Evolutionary conservation across 345 rosid species (phyloP).

Genomic region (Camelina hispida): DNA sequence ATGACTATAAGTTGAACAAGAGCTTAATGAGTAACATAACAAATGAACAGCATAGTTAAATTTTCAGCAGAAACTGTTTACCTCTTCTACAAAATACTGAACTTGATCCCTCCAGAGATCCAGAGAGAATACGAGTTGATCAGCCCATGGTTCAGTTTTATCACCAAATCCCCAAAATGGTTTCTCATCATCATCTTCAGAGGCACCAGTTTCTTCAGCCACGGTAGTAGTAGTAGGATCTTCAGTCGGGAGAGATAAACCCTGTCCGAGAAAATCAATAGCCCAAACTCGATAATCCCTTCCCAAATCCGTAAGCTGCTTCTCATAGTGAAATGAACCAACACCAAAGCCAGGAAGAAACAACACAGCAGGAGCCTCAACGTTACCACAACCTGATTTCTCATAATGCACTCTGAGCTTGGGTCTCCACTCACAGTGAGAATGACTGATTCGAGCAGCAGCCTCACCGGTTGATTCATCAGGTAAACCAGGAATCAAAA

Average conservation of each 20-base stretch:
- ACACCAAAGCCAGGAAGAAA: conserved; percentile 98
- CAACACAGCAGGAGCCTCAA: conserved; percentile 69
- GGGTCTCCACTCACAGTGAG: conserved; percentile 87
- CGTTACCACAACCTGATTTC: conserved; percentile 69
- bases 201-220: conserved; percentile 40
- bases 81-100: conserved; percentile 76
- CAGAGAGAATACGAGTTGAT: conserved; percentile 70
- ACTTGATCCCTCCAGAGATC: conserved; percentile 96
- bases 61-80: conserved; percentile 26
- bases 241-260: conserved; percentile 77
- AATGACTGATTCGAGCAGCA: conserved; percentile 60
- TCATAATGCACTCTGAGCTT: conserved; percentile 76
- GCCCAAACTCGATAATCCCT: conserved; percentile 95
- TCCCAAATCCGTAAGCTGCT: conserved; percentile 88
- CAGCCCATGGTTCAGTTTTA: conserved; percentile 80
- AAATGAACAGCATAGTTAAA: neutral
- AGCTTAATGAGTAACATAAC: neutral
- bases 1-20: neutral
- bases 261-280: conserved; percentile 94
- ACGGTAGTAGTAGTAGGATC: conserved; percentile 60
- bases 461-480: conserved; percentile 59
- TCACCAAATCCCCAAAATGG: conserved; percentile 88
- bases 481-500: conserved; percentile 78
- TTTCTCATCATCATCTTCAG: conserved; percentile 41
- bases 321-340: conserved; percentile 94